Evolutionary conservation across 2,329 filamentous ascomycete species (phyloP).

Genomic region (Xylariaceae sp.): DNA sequence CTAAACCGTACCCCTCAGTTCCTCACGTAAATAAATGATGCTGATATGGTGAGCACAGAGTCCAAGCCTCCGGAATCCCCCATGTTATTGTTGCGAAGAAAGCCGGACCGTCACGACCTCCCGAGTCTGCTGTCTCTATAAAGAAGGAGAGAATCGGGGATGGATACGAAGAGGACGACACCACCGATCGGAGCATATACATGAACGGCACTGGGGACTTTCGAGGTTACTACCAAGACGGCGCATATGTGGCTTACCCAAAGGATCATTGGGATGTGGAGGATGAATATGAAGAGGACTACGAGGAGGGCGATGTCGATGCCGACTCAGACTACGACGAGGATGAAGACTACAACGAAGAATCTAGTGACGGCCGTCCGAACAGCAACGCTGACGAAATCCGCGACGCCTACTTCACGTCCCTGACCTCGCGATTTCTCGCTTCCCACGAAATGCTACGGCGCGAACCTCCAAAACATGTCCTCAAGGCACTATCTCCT

Average conservation of each 20-base stretch:
- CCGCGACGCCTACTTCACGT: conserved; percentile 62
- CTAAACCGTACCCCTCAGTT: conserved; percentile 19
- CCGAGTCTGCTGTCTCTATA: conserved; percentile 18
- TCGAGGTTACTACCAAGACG: conserved; percentile 69
- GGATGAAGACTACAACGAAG: conserved; percentile 27
- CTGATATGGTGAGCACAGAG: conserved; percentile 59
- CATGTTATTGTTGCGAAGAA: conserved; percentile 63
- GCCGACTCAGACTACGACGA: conserved; percentile 20
- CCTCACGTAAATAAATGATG: conserved; percentile 19
- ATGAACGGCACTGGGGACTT: conserved; percentile 46
- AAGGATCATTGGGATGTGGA: conserved; percentile 29
- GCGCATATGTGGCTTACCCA: conserved; percentile 67
- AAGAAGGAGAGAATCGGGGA: conserved; percentile 19
- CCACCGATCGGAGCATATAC: conserved; percentile 41
- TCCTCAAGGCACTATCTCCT: conserved; percentile 48
- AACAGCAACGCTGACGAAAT: conserved; percentile 38
- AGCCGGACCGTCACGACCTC: conserved; percentile 46
- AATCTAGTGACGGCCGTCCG: conserved; percentile 22
- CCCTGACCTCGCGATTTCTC: conserved; percentile 61
- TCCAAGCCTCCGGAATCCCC: conserved; percentile 71
- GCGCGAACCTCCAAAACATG: conserved; percentile 46
- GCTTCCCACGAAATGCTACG: conserved; percentile 60
- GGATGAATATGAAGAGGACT: conserved; percentile 23
- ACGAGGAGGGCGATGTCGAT: conserved; percentile 21
- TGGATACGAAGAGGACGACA: conserved; percentile 22